Evolutionary conservation across 2,329 filamentous ascomycete species (phyloP), one percentile per base, ranked within the genome.

Genomic region (Colletotrichum navitas): DNA sequence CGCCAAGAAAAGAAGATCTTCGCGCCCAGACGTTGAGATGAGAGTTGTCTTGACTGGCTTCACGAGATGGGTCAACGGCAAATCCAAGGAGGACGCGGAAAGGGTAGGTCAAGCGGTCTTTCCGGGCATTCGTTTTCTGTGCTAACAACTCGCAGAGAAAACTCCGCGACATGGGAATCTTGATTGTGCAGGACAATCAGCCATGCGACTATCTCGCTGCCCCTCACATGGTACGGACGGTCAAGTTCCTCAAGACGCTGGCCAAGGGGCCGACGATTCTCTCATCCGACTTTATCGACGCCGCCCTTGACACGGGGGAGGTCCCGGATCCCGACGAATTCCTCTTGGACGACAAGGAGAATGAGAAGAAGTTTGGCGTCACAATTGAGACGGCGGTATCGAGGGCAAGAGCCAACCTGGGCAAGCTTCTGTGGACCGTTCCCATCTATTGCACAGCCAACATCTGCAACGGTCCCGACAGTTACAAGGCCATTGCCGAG

Each of bases 191-290:
- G 76, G 93, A 97, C 77, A 90, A 90, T 34, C 88, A 89, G 59
- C 87, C 89, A 55, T 96, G 94, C 79, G 93, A 95, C 76, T 93
- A 97, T 79, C 88, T 99, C 14, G 94, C 94, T 43, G 95, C 95
- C 4, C 96, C 95, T 0, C 89, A 90, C 52, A 90, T 98, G 73
- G 89, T 98, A 43, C 92, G 96, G 47, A 99, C 96, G 0, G 91
- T 94, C 79, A 99, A 99, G 79, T 99, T 99, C 79, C 91, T 98
- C 61, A 92, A 92, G 73, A 94, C 94, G 16, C 84, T 99, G 36
- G 94, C 96, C 24, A 91, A 90, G 71, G 94, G 93, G 0, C 94
- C 94, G 0, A 87, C 89, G 1, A 89, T 98, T 54, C 88, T 98
- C 65, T 91, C 90, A 56, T 92, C 92, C 0, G 87, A 89, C 11